These are phyloP conservation scores for Gremmenia infestans DNA, from an alignment of 2,329 filamentous ascomycete genomes.

Conservation along the genomic window DNA sequence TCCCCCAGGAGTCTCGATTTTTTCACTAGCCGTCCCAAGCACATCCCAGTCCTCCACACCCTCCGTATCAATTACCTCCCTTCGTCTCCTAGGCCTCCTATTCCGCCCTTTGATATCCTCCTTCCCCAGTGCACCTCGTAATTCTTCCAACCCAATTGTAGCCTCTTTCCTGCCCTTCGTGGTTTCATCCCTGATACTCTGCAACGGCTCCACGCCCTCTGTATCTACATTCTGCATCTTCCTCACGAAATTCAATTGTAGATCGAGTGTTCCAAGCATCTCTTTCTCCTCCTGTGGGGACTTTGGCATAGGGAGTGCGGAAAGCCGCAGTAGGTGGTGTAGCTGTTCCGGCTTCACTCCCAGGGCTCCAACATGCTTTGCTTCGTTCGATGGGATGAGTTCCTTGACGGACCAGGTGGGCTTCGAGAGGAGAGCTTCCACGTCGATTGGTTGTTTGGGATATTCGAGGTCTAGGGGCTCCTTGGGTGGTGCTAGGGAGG, in stretches of 20 bases:
- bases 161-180: constrained; percentile 46
- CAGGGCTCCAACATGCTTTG: constrained; percentile 37
- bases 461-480: not conserved
- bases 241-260: constrained; percentile 87
- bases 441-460: constrained; percentile 4
- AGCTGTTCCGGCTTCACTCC: constrained; percentile 51
- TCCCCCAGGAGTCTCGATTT: constrained; percentile 25
- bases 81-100: constrained; percentile 27
- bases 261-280: constrained; percentile 70
- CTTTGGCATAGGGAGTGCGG: constrained; percentile 72
- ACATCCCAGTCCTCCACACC: constrained; percentile 29
- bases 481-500: constrained; percentile 1
- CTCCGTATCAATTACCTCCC: constrained; percentile 12
- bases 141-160: constrained; percentile 50
- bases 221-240: constrained; percentile 79
- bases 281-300: constrained; percentile 56
- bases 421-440: constrained; percentile 51
- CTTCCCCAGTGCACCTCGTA: constrained; percentile 46
- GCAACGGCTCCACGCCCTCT: constrained; percentile 64
- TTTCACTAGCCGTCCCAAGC: constrained; percentile 28
- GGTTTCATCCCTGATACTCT: constrained; percentile 78
- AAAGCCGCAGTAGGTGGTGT: constrained; percentile 80
- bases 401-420: constrained; percentile 78
- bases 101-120: constrained; percentile 55
- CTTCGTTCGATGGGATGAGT: constrained; percentile 12